Base-by-base conservation (phyloP, 257 asterid genomes). In the Marsdenia floribunda region DNA sequence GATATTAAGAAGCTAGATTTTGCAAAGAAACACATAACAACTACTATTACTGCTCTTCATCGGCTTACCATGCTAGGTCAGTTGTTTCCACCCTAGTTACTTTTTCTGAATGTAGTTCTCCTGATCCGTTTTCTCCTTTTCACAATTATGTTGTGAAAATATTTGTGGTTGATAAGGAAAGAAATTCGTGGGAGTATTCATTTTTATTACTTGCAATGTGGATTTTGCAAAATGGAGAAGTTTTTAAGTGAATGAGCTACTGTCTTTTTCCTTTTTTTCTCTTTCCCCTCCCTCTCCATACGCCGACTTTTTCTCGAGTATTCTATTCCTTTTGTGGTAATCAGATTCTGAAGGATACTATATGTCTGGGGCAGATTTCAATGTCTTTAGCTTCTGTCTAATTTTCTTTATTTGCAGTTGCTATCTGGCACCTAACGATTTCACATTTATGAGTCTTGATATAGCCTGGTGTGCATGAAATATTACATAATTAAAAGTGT, bases 21-120 rank as follows among this genome's bases (percentile, higher is more conserved):
- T 81, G 97, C 99, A 33, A 94, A 94, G 89, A 94, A 94, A 87
- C 97, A 94, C 81, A 94, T 94, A 72, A 94, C 99, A 77, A 90
- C 96, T 49, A 92, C 99, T 35, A 94, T 94, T 75, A 94, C 97
- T 63, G 97, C 99, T 68, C 99, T 94, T 84, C 99, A 94, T 82
- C 99, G 99, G 65, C 97, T 94, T 80, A 90, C 99, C 76, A 94
- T 94, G 99, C 95, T 94, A 68, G 99, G 99, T 94, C 82, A 73
- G 87, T 76, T 72, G 84, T 68, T 78, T 79, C 78, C 76, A 57
- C 71, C 79, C 72, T 84, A 70, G 60, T 35, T 76, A 74, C 81
- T 75, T 71, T 38, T 57, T 33, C 44, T 16, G 11, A 40, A 26
- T 26, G 22, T 37, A 10, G 6, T 33, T 38, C 7, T 19, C 10